These are phyloP conservation scores for Aphelidium insulamus DNA, from an alignment of 371 early-diverging fungal genomes.

Conservation along the genomic window DNA sequence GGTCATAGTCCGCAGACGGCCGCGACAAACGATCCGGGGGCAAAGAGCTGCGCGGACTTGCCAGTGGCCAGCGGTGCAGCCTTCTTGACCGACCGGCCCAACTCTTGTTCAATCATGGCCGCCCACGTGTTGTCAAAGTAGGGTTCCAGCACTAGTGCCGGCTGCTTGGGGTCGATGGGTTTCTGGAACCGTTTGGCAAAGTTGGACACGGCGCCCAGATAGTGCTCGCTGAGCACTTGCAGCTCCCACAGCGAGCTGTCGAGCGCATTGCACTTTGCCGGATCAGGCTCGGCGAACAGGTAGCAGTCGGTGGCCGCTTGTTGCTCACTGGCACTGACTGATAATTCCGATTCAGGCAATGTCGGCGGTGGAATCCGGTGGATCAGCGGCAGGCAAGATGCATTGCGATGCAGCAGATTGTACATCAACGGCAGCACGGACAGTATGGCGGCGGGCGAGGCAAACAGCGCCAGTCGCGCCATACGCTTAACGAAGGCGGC, in stretches of 20 bases:
- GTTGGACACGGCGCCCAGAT: slow-evolving; percentile 56
- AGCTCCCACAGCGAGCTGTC: slow-evolving; percentile 85
- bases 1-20: too few species aligned
- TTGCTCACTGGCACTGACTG: not conserved
- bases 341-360: not conserved
- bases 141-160: not conserved
- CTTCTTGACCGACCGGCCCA: slow-evolving; percentile 34
- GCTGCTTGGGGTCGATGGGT: slow-evolving; percentile 25
- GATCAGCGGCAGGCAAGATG: slow-evolving; percentile 61
- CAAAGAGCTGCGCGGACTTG: slow-evolving; percentile 19
- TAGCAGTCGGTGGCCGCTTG: slow-evolving; percentile 30
- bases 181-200: slow-evolving; percentile 64
- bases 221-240: slow-evolving; percentile 51
- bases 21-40: too few species aligned
- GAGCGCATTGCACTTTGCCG: slow-evolving; percentile 50
- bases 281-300: slow-evolving; percentile 34
- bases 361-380: slow-evolving; percentile 21
- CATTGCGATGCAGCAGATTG: slow-evolving; percentile 71
- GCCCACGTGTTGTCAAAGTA: not conserved
- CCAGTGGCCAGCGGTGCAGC: slow-evolving; percentile 40
- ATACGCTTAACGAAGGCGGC: slow-evolving; percentile 82
- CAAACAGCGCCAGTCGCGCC: slow-evolving; percentile 50
- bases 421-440: slow-evolving; percentile 67
- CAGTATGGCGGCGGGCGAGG: slow-evolving; percentile 65
- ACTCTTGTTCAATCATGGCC: slow-evolving; percentile 34